phyloP scores from a whole-genome alignment of 768 basidiomycete genomes.

The Leccinum disarticulatum region DNA sequence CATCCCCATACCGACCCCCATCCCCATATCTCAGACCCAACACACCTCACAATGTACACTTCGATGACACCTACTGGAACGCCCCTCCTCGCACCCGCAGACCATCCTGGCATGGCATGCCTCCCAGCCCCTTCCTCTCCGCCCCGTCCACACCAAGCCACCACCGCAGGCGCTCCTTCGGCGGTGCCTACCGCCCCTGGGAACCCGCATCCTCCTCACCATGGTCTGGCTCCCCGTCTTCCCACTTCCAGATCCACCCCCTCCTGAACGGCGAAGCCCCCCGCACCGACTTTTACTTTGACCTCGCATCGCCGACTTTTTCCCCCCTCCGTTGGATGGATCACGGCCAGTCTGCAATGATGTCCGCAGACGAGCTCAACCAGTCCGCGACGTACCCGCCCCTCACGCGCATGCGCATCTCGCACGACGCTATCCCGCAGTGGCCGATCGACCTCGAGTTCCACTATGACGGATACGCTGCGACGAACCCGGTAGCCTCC shows the following conservation, averaged over 20 bases:
- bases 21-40: constrained; percentile 32
- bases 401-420: constrained; percentile 53
- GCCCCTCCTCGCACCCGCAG: constrained; percentile 37
- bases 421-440: constrained; percentile 53
- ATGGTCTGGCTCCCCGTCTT: constrained; percentile 21
- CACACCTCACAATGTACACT: constrained; percentile 27
- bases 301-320: constrained; percentile 51
- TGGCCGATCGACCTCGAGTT: constrained; percentile 61
- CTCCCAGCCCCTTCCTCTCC: constrained; percentile 25
- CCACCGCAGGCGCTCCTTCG: constrained; percentile 31
- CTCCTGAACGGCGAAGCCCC: constrained; percentile 50
- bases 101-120: constrained; percentile 43
- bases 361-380: constrained; percentile 46
- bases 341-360: constrained; percentile 36
- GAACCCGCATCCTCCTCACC: constrained; percentile 20
- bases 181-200: constrained; percentile 19
- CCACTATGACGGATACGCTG: constrained; percentile 29
- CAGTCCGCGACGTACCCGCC: constrained; percentile 59
- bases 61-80: constrained; percentile 23
- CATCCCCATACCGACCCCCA: constrained; percentile 29
- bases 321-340: constrained; percentile 42
- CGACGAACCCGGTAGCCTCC: constrained; percentile 10
- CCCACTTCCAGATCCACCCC: constrained; percentile 31
- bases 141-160: constrained; percentile 13
- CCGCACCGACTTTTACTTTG: constrained; percentile 50